Conservation (phyloP, 176 grass and related monocot genomes). For the Poa pratensis region DNA sequence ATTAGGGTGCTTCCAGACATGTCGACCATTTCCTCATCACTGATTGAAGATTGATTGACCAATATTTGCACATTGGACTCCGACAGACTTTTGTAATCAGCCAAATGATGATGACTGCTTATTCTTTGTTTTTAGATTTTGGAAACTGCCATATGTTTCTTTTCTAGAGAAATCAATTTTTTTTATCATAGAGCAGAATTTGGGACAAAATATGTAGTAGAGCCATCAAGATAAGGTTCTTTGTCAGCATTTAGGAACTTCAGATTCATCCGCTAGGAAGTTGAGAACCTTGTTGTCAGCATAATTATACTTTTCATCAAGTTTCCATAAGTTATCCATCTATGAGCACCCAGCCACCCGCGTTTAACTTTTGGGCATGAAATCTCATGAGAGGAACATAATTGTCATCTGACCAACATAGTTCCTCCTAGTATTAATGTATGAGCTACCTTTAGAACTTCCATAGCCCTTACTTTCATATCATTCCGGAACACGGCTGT, state of each 20-base stretch:
- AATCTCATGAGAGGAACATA: neutral
- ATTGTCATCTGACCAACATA: constrained; percentile 21
- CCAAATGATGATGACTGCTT: neutral
- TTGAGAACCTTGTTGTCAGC: constrained; percentile 1
- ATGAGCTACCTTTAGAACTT: neutral
- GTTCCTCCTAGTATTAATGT: constrained; percentile 3
- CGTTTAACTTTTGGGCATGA: neutral
- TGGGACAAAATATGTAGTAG: constrained; percentile 15
- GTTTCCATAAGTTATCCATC: constrained; percentile 25
- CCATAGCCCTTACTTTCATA: neutral
- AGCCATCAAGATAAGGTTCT: constrained; percentile 24
- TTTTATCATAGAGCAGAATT: constrained; percentile 14
- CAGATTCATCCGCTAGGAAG: neutral
- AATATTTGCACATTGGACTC: neutral
- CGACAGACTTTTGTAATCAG: neutral
- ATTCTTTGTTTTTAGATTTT: neutral
- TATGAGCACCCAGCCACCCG: neutral
- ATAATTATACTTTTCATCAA: constrained; percentile 26
- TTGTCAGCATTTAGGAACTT: constrained; percentile 32
- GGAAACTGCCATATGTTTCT: neutral
- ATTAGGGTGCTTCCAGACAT: constrained; percentile 24
- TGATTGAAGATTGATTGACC: constrained; percentile 4
- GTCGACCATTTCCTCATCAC: neutral
- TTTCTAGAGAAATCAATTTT: neutral
- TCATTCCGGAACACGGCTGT: neutral